Evolutionary conservation across 164 flowering plant species (phyloP).

Genomic region (Sextonia rubra): DNA sequence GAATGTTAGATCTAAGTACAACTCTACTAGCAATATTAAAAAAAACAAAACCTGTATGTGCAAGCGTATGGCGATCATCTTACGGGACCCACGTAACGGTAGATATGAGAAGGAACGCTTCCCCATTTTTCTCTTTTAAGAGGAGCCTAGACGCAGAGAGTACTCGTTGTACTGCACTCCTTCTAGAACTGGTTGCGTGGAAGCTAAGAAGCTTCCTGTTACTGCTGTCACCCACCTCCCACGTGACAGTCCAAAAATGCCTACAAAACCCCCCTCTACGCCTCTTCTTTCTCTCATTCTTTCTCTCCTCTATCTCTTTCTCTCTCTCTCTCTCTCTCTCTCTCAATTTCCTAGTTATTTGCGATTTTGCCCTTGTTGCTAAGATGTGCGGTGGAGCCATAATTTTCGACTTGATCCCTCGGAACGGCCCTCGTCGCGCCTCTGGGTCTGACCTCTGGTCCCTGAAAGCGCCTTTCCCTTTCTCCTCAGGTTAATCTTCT

Average conservation of each 20-base stretch:
- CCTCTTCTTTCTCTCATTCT: background rate
- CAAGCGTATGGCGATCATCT: no score
- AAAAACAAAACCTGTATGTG: no score
- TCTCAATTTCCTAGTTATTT: no score
- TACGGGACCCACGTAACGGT: no score
- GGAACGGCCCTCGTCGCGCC: constrained; percentile 19
- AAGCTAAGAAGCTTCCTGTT: background rate
- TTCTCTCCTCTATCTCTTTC: background rate
- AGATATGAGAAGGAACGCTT: no score
- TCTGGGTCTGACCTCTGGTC: constrained; percentile 50
- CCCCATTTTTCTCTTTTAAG: no score
- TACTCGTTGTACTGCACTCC: no score
- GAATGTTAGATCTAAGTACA: no score
- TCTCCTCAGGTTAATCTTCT: background rate
- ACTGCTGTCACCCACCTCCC: constrained; percentile 2
- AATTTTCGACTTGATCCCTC: constrained; percentile 25
- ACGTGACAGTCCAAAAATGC: no score
- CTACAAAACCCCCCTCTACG: background rate
- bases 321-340: background rate
- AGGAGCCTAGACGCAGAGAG: no score
- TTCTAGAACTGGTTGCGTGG: background rate
- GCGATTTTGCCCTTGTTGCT: background rate
- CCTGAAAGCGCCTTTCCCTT: constrained; percentile 13
- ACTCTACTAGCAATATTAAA: no score
- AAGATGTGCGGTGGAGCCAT: constrained; percentile 73